phyloP scores from a whole-genome alignment of 23 red algal species.

The Rhodosorus marinus region DNA sequence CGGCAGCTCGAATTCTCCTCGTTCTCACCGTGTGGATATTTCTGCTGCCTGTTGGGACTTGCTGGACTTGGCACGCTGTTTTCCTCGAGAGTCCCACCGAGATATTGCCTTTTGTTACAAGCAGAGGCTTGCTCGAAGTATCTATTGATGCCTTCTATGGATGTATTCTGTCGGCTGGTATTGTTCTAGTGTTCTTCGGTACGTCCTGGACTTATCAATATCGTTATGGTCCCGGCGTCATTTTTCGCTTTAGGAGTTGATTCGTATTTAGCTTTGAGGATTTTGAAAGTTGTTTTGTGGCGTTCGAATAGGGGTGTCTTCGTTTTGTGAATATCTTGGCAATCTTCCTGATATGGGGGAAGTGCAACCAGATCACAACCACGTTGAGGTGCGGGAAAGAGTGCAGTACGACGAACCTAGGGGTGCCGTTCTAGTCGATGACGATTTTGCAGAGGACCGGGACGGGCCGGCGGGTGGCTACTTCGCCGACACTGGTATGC shows the following conservation, averaged over 20 bases:
- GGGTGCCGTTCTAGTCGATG: neutral
- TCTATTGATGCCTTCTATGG: slow-evolving; percentile 46
- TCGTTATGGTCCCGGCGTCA: too few species aligned
- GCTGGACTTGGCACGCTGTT: slow-evolving; percentile 57
- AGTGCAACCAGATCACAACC: neutral
- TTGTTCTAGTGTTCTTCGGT: slow-evolving; percentile 62
- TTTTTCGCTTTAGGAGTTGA: too few species aligned
- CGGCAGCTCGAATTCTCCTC: slow-evolving; percentile 22
- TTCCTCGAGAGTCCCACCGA: slow-evolving; percentile 21
- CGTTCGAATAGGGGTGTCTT: slow-evolving; percentile 7
- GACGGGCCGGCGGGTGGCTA: neutral
- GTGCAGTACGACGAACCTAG: neutral
- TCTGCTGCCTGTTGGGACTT: slow-evolving; percentile 47
- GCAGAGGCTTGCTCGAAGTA: slow-evolving; percentile 12
- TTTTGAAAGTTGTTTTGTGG: slow-evolving; percentile 6
- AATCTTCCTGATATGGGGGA: neutral
- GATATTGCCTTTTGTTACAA: slow-evolving; percentile 13
- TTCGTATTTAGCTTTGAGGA: too few species aligned
- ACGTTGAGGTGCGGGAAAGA: neutral
- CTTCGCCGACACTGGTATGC: slow-evolving; percentile 9
- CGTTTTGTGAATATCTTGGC: neutral
- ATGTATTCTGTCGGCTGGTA: slow-evolving; percentile 47
- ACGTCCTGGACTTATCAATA: slow-evolving; percentile 36
- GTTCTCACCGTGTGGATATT: slow-evolving; percentile 60
- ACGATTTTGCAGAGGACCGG: slow-evolving; percentile 3